A percentile compares a stretch with the other conserved stretches of the same genome.
Conservation (phyloP, 352 stramenopile genomes). For the Phytophthora quininea region DNA sequence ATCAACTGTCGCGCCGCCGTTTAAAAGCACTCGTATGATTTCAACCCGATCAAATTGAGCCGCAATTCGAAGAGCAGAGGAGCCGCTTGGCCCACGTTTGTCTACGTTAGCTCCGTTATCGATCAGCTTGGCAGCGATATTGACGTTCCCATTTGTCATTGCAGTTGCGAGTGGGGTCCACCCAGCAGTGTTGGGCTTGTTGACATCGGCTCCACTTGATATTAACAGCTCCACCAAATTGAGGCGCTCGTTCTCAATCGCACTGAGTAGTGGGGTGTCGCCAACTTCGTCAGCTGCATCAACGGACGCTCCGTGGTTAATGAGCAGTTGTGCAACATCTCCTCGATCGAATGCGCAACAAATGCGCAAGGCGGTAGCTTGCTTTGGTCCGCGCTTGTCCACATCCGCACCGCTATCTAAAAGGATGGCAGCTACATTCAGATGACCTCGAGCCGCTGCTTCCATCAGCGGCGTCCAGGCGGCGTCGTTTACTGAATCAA, state of each 20-base stretch:
- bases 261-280: slow-evolving; percentile 7
- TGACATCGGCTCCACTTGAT: slow-evolving; percentile 1
- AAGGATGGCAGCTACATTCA: neutral
- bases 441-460: too few species aligned
- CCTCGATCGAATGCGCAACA: neutral
- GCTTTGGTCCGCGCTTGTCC: slow-evolving; percentile 6
- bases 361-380: slow-evolving; percentile 1
- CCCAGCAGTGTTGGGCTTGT: slow-evolving; percentile 1
- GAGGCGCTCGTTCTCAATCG: slow-evolving; percentile 1
- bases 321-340: slow-evolving; percentile 5
- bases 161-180: slow-evolving; percentile 3
- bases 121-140: neutral
- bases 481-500: slow-evolving; percentile 1
- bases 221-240: slow-evolving; percentile 8
- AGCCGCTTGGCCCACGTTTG: neutral
- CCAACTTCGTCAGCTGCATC: slow-evolving; percentile 8
- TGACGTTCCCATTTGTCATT: neutral
- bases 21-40: slow-evolving; percentile 3
- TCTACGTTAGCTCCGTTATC: neutral
- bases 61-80: neutral
- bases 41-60: neutral
- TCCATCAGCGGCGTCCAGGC: neutral
- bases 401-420: slow-evolving; percentile 9
- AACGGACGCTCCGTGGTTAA: slow-evolving; percentile 13
- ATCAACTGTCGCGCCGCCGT: neutral